Percentiles rank a stretch among this genome's conserved stretches.
Conservation (phyloP, 352 stramenopile species). For the Pythium aquatile region DNA sequence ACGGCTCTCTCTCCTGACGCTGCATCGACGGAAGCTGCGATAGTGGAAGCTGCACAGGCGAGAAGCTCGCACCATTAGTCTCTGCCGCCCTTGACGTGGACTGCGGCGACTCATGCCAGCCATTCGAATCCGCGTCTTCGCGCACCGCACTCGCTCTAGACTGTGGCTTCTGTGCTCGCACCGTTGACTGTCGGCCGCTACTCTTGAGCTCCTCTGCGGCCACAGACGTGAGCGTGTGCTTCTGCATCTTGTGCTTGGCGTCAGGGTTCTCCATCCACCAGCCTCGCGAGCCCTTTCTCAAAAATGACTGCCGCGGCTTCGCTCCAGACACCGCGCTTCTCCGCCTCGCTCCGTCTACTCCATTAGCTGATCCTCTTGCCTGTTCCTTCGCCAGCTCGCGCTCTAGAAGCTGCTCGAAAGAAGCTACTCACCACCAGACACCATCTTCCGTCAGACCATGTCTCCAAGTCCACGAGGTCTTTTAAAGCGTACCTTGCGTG, state of each 20-base stretch:
- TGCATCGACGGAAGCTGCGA: not conserved
- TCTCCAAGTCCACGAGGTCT: not conserved
- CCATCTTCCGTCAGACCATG: not conserved
- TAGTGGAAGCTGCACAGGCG: constrained; percentile 12
- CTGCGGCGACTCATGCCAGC: constrained; percentile 6
- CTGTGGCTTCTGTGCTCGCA: not conserved
- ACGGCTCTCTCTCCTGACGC: not conserved
- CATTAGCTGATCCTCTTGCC: not conserved
- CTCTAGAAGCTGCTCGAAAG: constrained; percentile 70
- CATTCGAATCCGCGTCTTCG: not conserved
- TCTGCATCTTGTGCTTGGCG: constrained; percentile 51
- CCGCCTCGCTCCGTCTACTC: not conserved
- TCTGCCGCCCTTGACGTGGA: not conserved
- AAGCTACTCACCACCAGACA: constrained; percentile 27
- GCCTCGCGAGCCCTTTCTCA: constrained; percentile 72
- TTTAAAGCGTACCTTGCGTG: constrained; percentile 19
- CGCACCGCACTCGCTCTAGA: not conserved
- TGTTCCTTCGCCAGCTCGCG: constrained; percentile 51
- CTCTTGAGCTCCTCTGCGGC: constrained; percentile 23
- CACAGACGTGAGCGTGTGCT: constrained; percentile 60
- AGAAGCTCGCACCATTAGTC: constrained; percentile 10
- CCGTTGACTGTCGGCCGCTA: not conserved
- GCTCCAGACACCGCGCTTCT: constrained; percentile 19
- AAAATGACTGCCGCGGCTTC: constrained; percentile 43
- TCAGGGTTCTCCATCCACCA: constrained; percentile 80